Evolutionary conservation across 768 basidiomycete genomes (phyloP), one percentile per base, ranked within the genome.

Genomic region (Leccinum sublutescens): DNA sequence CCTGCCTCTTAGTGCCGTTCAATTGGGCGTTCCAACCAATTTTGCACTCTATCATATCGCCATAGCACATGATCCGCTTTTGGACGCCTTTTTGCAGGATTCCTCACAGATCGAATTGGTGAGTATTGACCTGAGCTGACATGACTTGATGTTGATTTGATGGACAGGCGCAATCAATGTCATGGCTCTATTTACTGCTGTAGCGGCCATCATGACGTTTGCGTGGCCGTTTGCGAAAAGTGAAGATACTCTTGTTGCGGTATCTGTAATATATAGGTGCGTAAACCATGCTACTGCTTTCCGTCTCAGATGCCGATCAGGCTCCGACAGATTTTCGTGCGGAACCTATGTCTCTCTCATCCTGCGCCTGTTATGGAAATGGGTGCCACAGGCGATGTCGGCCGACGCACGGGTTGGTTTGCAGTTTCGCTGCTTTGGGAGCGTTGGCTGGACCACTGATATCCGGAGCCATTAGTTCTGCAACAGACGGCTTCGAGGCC

Each of bases 361-460:
- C 33, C 33, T 33, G 33, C 33, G 33, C 12, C 33, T 33, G 33
- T 33, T 33, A 12, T 33, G 33, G 33, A 2, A 12, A 33, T 33
- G 33, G 33, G 33, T 33, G 33, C 12, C 12, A 33, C 12, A 33
- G 75, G 74, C 14, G 88, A 90, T 56, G 79, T 88, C 0, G 89
- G 89, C 4, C 76, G 85, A 31, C 77, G 89, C 14, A 73, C 80
- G 0, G 89, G 9, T 84, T 89, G 79, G 82, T 82, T 59, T 75
- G 86, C 69, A 86, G 80, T 31, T 77, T 87, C 53, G 58, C 83
- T 27, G 79, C 88, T 0, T 47, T 89, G 17, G 87, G 87, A 5
- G 85, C 85, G 0, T 75, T 91, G 4, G 79, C 78, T 0, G 89
- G 89, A 0, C 86, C 87, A 4, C 89, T 88, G 0, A 87, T 90